A percentile compares a stretch with the other conserved stretches of the same genome.
Conservation (phyloP, 2,329 filamentous ascomycete genomes). For the Colletotrichum australisinense region DNA sequence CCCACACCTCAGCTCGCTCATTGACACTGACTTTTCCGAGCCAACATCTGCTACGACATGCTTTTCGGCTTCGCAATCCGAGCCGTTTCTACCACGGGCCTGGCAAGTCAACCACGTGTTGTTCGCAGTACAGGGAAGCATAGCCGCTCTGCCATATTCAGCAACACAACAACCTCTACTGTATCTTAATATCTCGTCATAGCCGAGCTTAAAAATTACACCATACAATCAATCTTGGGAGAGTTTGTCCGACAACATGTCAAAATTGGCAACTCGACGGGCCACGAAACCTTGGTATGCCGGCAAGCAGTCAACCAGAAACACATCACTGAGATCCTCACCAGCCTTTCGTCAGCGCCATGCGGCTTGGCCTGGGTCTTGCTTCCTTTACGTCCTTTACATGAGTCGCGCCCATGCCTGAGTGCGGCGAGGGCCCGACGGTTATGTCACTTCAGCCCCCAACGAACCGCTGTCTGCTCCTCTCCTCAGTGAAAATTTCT, state of each 20-base stretch:
- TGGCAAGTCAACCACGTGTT: not conserved
- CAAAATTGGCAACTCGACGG: not conserved
- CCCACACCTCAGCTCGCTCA: slow-evolving; percentile 4
- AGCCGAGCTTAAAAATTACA: slow-evolving; percentile 3
- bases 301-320: not conserved
- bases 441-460: slow-evolving; percentile 29
- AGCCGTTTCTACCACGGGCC: not conserved
- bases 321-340: not conserved
- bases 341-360: not conserved
- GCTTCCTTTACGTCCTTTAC: not conserved
- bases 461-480: slow-evolving; percentile 9
- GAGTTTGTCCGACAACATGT: not conserved
- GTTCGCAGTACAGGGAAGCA: not conserved
- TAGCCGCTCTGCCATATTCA: not conserved
- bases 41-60: not conserved
- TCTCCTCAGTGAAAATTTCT: not conserved
- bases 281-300: not conserved
- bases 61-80: slow-evolving; percentile 1
- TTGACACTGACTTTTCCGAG: not conserved
- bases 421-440: slow-evolving; percentile 2
- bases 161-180: not conserved
- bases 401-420: slow-evolving; percentile 26
- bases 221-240: not conserved
- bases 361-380: slow-evolving; percentile 3
- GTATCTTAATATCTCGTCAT: slow-evolving; percentile 5